Evolutionary conservation across 2,329 filamentous ascomycete genomes (phyloP).

Genomic region (Aspergillus udagawae): DNA sequence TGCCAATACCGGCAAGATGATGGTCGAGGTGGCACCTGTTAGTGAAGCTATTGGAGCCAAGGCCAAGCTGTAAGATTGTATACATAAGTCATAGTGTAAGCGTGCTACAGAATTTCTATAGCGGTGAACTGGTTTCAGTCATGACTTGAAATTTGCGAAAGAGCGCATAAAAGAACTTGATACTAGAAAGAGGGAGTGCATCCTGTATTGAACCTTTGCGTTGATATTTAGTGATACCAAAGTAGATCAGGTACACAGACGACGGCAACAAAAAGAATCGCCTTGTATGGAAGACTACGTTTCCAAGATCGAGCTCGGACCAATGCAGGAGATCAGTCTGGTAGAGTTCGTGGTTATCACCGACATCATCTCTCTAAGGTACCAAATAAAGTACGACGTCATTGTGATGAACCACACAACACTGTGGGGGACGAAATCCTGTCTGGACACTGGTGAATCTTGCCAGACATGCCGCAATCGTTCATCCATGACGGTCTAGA

Average conservation of each 20-base stretch:
- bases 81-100: background rate
- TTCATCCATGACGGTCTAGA: background rate
- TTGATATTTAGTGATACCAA: no score
- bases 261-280: no score
- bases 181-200: no score
- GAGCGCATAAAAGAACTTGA: no score
- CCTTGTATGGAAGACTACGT: no score
- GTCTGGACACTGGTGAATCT: no score
- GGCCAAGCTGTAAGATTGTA: conserved; percentile 37
- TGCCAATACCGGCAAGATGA: conserved; percentile 64
- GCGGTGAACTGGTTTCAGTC: background rate
- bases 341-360: background rate
- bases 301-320: no score
- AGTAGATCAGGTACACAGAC: no score
- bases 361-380: background rate
- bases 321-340: no score
- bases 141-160: background rate
- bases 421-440: background rate
- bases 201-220: no score
- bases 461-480: background rate
- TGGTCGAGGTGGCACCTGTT: conserved; percentile 42
- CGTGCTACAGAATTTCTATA: background rate
- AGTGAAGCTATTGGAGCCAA: conserved; percentile 31
- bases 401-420: conserved; percentile 8
- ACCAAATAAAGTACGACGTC: conserved; percentile 1